Conservation (phyloP, 345 rosid genomes). For the Eutrema japonicum region DNA sequence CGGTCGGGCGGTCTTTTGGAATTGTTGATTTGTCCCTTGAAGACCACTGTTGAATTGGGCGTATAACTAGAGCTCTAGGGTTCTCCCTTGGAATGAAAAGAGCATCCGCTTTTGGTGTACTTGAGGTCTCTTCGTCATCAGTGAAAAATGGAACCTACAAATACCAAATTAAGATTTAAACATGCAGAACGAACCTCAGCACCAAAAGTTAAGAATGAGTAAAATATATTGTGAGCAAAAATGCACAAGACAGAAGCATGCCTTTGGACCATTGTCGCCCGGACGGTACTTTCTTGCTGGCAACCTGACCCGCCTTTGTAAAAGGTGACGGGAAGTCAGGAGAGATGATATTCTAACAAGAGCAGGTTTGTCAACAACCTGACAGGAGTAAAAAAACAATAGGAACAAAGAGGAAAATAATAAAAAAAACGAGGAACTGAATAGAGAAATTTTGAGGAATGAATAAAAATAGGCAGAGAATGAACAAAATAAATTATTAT, state of each 20-base stretch:
- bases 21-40: slow-evolving; percentile 59
- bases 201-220: slow-evolving; percentile 8
- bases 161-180: slow-evolving; percentile 32
- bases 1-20: slow-evolving; percentile 48
- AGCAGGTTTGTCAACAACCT: slow-evolving; percentile 91
- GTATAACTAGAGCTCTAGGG: slow-evolving; percentile 88
- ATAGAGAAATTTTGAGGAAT: background rate
- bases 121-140: slow-evolving; percentile 82
- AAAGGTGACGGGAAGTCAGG: slow-evolving; percentile 82
- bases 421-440: background rate
- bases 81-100: slow-evolving; percentile 93
- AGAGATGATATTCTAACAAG: slow-evolving; percentile 85
- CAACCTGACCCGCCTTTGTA: slow-evolving; percentile 74
- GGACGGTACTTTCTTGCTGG: slow-evolving; percentile 86
- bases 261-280: slow-evolving; percentile 75
- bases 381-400: slow-evolving; percentile 16
- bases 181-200: background rate
- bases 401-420: background rate
- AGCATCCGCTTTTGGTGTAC: slow-evolving; percentile 95
- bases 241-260: slow-evolving; percentile 38
- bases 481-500: background rate
- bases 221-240: background rate
- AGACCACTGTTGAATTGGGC: slow-evolving; percentile 55
- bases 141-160: slow-evolving; percentile 88
- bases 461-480: slow-evolving; percentile 5